A percentile compares a stretch with the other conserved stretches of the same genome.
phyloP scores from a whole-genome alignment of 2,329 filamentous ascomycete genomes.

The Phaeosphaeriaceae sp. region DNA sequence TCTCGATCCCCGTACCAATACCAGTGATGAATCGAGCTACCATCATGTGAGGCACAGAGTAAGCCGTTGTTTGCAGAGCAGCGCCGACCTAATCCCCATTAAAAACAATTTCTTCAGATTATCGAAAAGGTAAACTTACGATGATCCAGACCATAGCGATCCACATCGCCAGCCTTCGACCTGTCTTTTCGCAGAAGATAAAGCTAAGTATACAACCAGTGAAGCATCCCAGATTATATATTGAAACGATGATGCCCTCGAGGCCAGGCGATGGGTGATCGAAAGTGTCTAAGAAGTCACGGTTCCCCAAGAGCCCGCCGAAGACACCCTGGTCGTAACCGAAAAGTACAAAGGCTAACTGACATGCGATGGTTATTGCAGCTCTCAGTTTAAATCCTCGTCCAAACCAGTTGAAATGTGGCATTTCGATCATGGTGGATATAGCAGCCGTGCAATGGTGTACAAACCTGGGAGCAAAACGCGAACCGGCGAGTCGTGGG shows the following conservation, averaged over 20 bases:
- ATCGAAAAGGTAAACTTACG: conserved; percentile 9
- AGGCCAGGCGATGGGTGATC: conserved; percentile 46
- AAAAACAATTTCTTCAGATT: neutral
- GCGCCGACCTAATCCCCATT: conserved; percentile 37
- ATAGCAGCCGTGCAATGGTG: neutral
- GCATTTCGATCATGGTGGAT: conserved; percentile 25
- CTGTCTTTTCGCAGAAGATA: conserved; percentile 46
- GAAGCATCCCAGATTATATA: conserved; percentile 51
- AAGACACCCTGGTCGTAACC: conserved; percentile 49
- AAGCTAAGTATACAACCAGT: conserved; percentile 49
- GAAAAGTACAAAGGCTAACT: conserved; percentile 40
- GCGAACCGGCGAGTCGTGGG: neutral
- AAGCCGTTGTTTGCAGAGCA: conserved; percentile 45
- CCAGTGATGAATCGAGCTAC: conserved; percentile 59
- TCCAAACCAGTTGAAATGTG: conserved; percentile 35
- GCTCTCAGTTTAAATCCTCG: conserved; percentile 33
- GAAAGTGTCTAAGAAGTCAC: conserved; percentile 49
- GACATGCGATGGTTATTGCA: conserved; percentile 39
- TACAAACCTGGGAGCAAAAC: neutral
- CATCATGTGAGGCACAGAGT: conserved; percentile 54
- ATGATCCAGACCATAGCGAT: conserved; percentile 53
- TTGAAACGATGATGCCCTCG: conserved; percentile 53
- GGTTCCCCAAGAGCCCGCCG: conserved; percentile 51
- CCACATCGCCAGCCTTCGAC: conserved; percentile 49
- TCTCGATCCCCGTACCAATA: conserved; percentile 62